phyloP scores from a whole-genome alignment of 2,329 filamentous ascomycete species.

The Zymoseptoria ardabiliae region DNA sequence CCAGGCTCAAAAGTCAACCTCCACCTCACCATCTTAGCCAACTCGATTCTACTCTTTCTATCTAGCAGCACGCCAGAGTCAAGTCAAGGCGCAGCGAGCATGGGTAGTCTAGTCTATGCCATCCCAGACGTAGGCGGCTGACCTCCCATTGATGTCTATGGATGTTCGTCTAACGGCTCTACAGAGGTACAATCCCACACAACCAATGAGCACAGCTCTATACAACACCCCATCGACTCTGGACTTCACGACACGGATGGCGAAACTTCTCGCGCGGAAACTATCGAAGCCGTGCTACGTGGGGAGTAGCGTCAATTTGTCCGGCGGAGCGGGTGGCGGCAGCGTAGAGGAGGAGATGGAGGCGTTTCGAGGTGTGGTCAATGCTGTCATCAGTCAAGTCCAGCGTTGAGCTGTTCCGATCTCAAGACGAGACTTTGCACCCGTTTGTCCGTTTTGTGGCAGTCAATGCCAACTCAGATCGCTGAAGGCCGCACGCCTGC shows the following conservation, averaged over 20 bases:
- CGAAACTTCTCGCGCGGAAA: conserved; percentile 72
- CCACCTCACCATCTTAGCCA: conserved; percentile 49
- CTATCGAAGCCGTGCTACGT: conserved; percentile 76
- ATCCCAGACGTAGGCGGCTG: conserved; percentile 66
- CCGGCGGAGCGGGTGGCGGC: conserved; percentile 65
- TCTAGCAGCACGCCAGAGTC: conserved; percentile 46
- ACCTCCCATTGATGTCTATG: not conserved
- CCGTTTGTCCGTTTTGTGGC: no score
- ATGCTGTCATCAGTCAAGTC: conserved; percentile 46
- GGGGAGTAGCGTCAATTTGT: conserved; percentile 76
- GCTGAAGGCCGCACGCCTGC: not conserved
- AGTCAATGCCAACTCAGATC: not conserved
- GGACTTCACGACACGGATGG: conserved; percentile 79
- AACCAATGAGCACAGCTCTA: conserved; percentile 70
- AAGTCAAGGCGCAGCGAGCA: conserved; percentile 34
- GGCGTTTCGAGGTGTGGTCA: conserved; percentile 66
- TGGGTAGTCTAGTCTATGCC: conserved; percentile 91
- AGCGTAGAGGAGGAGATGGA: conserved; percentile 92
- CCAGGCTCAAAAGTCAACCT: conserved; percentile 52
- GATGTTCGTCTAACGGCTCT: not conserved
- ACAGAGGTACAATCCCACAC: conserved; percentile 39
- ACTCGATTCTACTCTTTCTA: conserved; percentile 50
- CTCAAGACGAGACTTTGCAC: no score
- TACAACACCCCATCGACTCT: conserved; percentile 68
- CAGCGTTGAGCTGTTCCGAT: not conserved